A percentile compares a stretch with the other conserved stretches of the same genome.
phyloP scores from a whole-genome alignment of 208 protist genomes.

The Trypanosoma avium region DNA sequence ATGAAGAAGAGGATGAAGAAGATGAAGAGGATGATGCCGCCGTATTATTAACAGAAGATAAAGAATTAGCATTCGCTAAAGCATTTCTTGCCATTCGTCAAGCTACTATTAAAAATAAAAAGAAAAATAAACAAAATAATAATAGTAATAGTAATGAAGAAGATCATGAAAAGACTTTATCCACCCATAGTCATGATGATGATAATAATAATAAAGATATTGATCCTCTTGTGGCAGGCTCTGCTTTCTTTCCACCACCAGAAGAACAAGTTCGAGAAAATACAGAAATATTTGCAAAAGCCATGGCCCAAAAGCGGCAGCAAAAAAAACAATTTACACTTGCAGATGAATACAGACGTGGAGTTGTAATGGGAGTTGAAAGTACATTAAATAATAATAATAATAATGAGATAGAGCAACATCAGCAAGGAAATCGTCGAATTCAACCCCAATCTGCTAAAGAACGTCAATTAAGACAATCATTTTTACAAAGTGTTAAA shows the following conservation, averaged over 20 bases:
- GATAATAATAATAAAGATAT: conserved; percentile 10
- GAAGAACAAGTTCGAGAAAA: conserved; percentile 76
- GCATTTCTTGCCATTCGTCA: conserved; percentile 74
- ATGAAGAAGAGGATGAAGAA: conserved; percentile 62
- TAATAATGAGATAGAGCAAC: conserved; percentile 1
- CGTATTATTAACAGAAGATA: conserved; percentile 72
- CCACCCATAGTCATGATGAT: too few relatives aligned
- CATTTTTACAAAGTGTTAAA: conserved; percentile 67
- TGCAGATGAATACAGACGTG: conserved; percentile 79
- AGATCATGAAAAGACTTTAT: not conserved
- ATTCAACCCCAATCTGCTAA: conserved; percentile 65
- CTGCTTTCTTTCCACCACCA: conserved; percentile 67
- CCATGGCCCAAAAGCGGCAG: conserved; percentile 40
- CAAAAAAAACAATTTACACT: conserved; percentile 56
- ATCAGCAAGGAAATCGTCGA: conserved; percentile 8
- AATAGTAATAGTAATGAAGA: not conserved
- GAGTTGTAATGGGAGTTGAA: conserved; percentile 39
- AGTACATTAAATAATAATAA: conserved; percentile 27
- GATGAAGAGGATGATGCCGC: conserved; percentile 83
- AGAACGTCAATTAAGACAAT: conserved; percentile 58
- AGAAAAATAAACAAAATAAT: conserved; percentile 24
- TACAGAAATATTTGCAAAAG: conserved; percentile 48
- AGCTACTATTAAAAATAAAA: conserved; percentile 36
- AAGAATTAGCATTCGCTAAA: conserved; percentile 82
- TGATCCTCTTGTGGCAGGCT: conserved; percentile 21